Percentiles rank a stretch among this genome's conserved stretches.
Conservation (phyloP, 106 monocot genomes). For the Apostasia ramifera region DNA sequence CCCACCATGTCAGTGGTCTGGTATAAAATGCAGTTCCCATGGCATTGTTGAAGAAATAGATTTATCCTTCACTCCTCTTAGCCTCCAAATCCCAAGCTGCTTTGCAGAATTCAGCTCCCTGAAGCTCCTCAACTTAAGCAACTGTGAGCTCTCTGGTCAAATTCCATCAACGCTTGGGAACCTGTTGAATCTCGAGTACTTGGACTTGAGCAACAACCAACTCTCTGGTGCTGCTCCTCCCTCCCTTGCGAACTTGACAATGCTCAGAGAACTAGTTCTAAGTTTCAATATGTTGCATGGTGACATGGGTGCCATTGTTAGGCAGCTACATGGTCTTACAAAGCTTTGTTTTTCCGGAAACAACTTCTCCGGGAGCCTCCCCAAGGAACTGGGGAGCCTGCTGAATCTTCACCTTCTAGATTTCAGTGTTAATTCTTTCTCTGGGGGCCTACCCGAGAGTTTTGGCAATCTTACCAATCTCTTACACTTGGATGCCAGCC, state of each 20-base stretch:
- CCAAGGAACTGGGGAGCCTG: constrained; percentile 46
- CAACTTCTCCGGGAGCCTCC: constrained; percentile 51
- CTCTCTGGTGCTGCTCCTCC: constrained; percentile 48
- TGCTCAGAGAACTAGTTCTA: constrained; percentile 45
- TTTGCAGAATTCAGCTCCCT: constrained; percentile 47
- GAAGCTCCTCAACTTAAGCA: constrained; percentile 67
- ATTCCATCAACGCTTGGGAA: constrained; percentile 46
- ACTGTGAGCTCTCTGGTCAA: constrained; percentile 50
- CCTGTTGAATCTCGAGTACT: constrained; percentile 40
- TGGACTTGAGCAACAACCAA: constrained; percentile 66
- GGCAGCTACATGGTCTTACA: constrained; percentile 26
- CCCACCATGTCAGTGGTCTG: constrained; percentile 78
- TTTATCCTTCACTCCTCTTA: constrained; percentile 44
- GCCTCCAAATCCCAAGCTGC: constrained; percentile 40
- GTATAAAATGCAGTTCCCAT: constrained; percentile 39
- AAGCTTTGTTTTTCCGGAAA: constrained; percentile 51
- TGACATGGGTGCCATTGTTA: constrained; percentile 29
- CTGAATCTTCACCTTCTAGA: constrained; percentile 51
- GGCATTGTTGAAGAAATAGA: constrained; percentile 46
- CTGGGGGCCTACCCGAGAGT: constrained; percentile 42
- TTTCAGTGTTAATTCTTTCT: constrained; percentile 52
- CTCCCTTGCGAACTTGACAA: constrained; percentile 34
- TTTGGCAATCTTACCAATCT: constrained; percentile 69
- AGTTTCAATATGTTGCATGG: constrained; percentile 53
- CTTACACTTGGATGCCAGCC: constrained; percentile 59